Conservation (phyloP, 2,329 filamentous ascomycete species). For the Ophiostoma montium region DNA sequence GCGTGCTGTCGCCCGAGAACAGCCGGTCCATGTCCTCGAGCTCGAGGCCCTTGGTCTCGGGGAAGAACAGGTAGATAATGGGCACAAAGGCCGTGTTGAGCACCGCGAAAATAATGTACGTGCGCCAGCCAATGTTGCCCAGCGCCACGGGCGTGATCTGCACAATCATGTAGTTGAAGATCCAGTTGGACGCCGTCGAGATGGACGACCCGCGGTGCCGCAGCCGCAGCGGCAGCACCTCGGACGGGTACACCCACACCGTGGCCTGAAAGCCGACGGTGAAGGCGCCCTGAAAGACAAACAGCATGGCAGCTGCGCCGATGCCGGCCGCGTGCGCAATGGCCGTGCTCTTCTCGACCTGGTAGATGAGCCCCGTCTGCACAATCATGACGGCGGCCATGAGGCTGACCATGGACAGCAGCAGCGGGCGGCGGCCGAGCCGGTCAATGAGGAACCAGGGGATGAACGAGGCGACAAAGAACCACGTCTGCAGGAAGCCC, state of each 20-base stretch:
- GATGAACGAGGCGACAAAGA: conserved; percentile 13
- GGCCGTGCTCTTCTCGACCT: conserved; percentile 4
- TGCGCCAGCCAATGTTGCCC: conserved; percentile 41
- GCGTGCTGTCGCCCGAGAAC: conserved; percentile 18
- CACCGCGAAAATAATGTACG: conserved; percentile 50
- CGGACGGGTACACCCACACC: conserved; percentile 10
- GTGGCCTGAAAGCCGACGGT: conserved; percentile 19
- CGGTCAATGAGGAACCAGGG: conserved; percentile 37
- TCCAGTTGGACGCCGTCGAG: conserved; percentile 9
- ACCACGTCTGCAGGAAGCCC: conserved; percentile 35
- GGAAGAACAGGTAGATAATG: conserved; percentile 46
- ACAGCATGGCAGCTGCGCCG: conserved; percentile 48
- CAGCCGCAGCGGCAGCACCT: conserved; percentile 7
- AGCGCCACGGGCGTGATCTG: conserved; percentile 6
- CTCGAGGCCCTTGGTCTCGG: conserved; percentile 48
- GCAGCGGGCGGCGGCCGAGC: conserved; percentile 44
- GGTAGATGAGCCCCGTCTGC: conserved; percentile 21
- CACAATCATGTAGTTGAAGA: conserved; percentile 9
- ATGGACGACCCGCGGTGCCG: conserved; percentile 10
- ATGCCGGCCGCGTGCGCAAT: conserved; percentile 33
- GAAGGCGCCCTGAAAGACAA: conserved; percentile 16
- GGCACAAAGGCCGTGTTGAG: conserved; percentile 49
- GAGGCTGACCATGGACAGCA: conserved; percentile 35
- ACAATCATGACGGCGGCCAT: conserved; percentile 32
- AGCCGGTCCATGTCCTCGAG: conserved; percentile 50